These are phyloP conservation scores for Sporisorium scitamineum DNA, from an alignment of 1,284 basidiomycete genomes.

Conservation along the genomic window DNA sequence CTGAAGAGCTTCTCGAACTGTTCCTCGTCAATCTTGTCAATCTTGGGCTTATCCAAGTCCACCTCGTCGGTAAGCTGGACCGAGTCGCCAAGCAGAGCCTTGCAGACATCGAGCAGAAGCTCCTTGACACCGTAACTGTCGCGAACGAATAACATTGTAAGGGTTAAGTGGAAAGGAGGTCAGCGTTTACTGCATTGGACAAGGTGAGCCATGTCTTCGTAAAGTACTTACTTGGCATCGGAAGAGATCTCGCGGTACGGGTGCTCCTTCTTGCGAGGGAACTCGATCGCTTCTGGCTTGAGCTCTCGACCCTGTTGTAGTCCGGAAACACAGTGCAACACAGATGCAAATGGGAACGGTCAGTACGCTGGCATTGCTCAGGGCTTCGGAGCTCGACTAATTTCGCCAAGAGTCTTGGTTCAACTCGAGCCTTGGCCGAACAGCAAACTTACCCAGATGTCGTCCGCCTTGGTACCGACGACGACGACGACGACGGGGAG, in stretches of 20 bases:
- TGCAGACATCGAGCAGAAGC: slow-evolving; percentile 49
- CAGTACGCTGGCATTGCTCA: neutral
- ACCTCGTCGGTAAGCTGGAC: slow-evolving; percentile 46
- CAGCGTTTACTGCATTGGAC: neutral
- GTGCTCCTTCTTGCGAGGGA: slow-evolving; percentile 52
- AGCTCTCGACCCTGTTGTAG: slow-evolving; percentile 36
- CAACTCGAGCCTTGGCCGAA: neutral
- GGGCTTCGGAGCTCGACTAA: neutral
- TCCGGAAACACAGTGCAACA: neutral
- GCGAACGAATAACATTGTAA: neutral
- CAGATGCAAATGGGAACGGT: neutral
- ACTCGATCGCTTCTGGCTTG: slow-evolving; percentile 51
- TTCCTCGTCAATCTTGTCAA: slow-evolving; percentile 51
- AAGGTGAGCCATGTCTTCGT: neutral
- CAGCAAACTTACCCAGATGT: slow-evolving; percentile 38
- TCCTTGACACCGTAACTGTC: slow-evolving; percentile 52
- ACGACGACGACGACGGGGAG: slow-evolving; percentile 48
- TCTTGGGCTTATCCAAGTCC: slow-evolving; percentile 38
- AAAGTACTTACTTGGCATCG: slow-evolving; percentile 39
- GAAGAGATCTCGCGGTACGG: slow-evolving; percentile 50
- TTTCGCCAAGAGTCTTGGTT: no score
- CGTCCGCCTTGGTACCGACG: slow-evolving; percentile 49
- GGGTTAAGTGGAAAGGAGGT: neutral
- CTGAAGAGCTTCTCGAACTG: slow-evolving; percentile 48
- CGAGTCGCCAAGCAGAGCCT: slow-evolving; percentile 43